Conservation (phyloP, 2,329 filamentous ascomycete species). For the Cordyceps cateniannulata region DNA sequence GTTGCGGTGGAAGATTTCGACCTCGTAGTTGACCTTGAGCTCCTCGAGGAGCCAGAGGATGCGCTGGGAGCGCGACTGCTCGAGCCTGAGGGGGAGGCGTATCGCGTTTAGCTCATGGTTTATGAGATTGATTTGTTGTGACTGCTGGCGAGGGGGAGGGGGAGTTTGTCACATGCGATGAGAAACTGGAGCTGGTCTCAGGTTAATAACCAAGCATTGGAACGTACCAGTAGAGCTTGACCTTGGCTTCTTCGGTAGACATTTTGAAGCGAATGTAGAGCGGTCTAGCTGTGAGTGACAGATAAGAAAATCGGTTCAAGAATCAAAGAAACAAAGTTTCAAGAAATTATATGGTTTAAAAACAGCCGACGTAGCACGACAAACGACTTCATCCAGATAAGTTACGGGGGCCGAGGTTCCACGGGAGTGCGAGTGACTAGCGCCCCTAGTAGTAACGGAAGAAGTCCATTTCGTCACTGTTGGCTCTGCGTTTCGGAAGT, state of each 20-base stretch:
- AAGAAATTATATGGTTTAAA: not conserved
- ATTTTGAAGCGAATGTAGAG: not conserved
- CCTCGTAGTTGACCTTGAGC: constrained; percentile 69
- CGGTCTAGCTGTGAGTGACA: too few species aligned
- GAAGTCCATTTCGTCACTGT: constrained; percentile 1
- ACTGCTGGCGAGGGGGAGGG: not conserved
- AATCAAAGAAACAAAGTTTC: not conserved
- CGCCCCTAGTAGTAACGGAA: too few species aligned
- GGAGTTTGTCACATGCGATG: not conserved
- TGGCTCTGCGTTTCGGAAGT: not conserved
- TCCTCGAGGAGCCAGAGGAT: constrained; percentile 84
- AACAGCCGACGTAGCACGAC: not conserved
- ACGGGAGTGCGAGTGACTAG: not conserved
- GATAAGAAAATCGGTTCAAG: not conserved
- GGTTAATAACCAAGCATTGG: not conserved
- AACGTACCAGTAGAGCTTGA: constrained; percentile 58
- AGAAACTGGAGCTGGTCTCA: not conserved
- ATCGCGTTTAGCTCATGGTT: not conserved
- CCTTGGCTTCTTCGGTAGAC: constrained; percentile 36
- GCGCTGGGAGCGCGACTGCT: constrained; percentile 74
- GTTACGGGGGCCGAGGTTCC: not conserved
- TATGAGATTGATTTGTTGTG: not conserved
- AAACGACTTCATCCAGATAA: not conserved
- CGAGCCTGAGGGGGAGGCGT: constrained; percentile 55
- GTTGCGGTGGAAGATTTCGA: constrained; percentile 71